Percentiles rank a stretch among this genome's conserved stretches.
These are phyloP conservation scores for Clavispora vitiphila DNA, from an alignment of 805 yeast genomes.

Conservation along the genomic window DNA sequence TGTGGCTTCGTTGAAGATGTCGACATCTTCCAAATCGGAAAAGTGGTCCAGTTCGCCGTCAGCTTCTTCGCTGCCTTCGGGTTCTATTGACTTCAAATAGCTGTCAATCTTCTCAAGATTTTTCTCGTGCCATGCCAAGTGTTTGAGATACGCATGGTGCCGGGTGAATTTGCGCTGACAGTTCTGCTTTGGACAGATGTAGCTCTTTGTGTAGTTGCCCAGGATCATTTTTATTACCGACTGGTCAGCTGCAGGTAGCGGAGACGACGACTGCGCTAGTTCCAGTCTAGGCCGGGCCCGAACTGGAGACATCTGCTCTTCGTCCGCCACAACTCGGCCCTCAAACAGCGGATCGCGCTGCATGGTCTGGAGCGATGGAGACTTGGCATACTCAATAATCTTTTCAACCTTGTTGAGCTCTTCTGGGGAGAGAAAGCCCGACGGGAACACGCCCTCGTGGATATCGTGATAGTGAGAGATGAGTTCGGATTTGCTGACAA, in stretches of 20 bases:
- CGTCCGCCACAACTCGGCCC: background rate
- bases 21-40: slow-evolving; percentile 3
- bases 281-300: background rate
- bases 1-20: background rate
- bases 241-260: slow-evolving; percentile 6
- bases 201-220: slow-evolving; percentile 4
- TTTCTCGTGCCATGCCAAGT: slow-evolving; percentile 16
- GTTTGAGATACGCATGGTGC: slow-evolving; percentile 10
- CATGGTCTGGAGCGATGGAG: slow-evolving; percentile 7
- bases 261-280: slow-evolving; percentile 2
- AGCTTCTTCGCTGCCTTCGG: slow-evolving; percentile 3
- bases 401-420: slow-evolving; percentile 20
- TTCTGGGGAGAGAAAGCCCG: slow-evolving; percentile 22
- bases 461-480: slow-evolving; percentile 49
- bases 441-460: slow-evolving; percentile 41
- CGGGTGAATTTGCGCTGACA: slow-evolving; percentile 10
- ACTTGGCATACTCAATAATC: slow-evolving; percentile 15
- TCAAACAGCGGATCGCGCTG: slow-evolving; percentile 1
- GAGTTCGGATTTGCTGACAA: slow-evolving; percentile 53
- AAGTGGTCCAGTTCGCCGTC: slow-evolving; percentile 5
- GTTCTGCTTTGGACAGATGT: slow-evolving; percentile 8
- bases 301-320: background rate
- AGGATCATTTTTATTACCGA: slow-evolving; percentile 8
- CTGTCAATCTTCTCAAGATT: slow-evolving; percentile 25
- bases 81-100: slow-evolving; percentile 23